Percentiles rank a stretch among this genome's conserved stretches.
Evolutionary conservation across 129 eudicot genomes (phyloP).

Genomic region (Dittrichia graveolens): DNA sequence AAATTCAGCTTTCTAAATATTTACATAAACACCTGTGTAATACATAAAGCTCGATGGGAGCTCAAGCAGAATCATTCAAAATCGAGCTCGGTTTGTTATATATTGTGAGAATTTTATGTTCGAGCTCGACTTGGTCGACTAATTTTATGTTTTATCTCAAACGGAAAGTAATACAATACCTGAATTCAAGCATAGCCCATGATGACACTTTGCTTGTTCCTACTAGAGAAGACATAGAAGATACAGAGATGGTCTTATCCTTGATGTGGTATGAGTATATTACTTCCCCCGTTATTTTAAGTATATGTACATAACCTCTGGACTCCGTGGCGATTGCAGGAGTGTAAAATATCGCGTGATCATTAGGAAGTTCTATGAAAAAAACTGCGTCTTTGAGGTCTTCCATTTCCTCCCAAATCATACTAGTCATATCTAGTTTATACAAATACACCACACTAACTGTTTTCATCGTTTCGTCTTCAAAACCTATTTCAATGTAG

Average conservation of each 20-base stretch:
- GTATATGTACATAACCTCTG: constrained; percentile 26
- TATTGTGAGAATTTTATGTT: no score
- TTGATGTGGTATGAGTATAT: constrained; percentile 12
- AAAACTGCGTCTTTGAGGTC: constrained; percentile 13
- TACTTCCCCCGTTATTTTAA: not conserved
- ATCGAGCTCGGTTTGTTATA: no score
- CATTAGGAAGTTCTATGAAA: not conserved
- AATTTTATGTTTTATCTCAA: no score
- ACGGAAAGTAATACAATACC: constrained; percentile 7
- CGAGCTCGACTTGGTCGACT: no score
- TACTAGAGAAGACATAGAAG: not conserved
- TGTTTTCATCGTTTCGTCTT: not conserved
- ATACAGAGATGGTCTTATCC: constrained; percentile 10
- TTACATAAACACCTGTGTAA: no score
- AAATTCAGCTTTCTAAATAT: no score
- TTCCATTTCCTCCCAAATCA: not conserved
- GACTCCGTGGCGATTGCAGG: not conserved
- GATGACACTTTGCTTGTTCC: not conserved
- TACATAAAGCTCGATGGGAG: no score
- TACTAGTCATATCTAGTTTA: constrained; percentile 15
- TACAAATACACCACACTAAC: not conserved
- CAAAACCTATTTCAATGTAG: not conserved
- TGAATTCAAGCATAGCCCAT: constrained; percentile 5
- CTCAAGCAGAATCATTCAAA: no score
- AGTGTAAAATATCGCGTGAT: not conserved